Conservation (phyloP, 192 early-diverging fungal genomes). For the Coemansia sp. region DNA sequence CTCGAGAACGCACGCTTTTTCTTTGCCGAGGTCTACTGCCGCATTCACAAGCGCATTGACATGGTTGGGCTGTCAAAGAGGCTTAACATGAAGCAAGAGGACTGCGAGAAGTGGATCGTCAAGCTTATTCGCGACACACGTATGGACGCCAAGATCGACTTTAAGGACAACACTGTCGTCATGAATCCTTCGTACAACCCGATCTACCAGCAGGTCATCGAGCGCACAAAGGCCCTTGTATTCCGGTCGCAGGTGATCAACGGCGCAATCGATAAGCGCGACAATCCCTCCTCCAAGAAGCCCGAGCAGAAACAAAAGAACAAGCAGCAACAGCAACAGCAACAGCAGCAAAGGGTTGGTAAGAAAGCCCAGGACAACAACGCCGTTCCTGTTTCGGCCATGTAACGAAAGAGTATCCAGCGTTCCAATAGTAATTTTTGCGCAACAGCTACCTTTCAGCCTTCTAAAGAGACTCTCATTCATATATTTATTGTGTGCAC, state of each 20-base stretch:
- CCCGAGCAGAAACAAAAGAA: constrained; percentile 31
- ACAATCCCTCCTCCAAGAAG: constrained; percentile 37
- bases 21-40: constrained; percentile 96
- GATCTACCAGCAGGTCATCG: constrained; percentile 94
- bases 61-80: constrained; percentile 80
- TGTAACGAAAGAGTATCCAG: constrained; percentile 13
- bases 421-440: background rate
- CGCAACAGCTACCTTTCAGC: constrained; percentile 2
- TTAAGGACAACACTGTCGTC: constrained; percentile 89
- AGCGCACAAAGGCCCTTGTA: constrained; percentile 85
- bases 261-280: constrained; percentile 86
- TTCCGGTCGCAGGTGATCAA: constrained; percentile 89
- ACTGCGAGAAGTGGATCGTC: constrained; percentile 97
- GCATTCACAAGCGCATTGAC: constrained; percentile 96
- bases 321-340: constrained; percentile 25
- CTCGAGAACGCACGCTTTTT: constrained; percentile 91
- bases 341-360: constrained; percentile 27
- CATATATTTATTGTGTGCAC: background rate
- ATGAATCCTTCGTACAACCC: constrained; percentile 87
- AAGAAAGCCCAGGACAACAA: constrained; percentile 34
- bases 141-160: constrained; percentile 97
- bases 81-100: constrained; percentile 82
- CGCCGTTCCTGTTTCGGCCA: constrained; percentile 23
- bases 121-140: constrained; percentile 94
- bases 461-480: background rate